Conservation (phyloP, 495 filamentous ascomycete genomes). For the Pseudoneurospora amorphoporcata region DNA sequence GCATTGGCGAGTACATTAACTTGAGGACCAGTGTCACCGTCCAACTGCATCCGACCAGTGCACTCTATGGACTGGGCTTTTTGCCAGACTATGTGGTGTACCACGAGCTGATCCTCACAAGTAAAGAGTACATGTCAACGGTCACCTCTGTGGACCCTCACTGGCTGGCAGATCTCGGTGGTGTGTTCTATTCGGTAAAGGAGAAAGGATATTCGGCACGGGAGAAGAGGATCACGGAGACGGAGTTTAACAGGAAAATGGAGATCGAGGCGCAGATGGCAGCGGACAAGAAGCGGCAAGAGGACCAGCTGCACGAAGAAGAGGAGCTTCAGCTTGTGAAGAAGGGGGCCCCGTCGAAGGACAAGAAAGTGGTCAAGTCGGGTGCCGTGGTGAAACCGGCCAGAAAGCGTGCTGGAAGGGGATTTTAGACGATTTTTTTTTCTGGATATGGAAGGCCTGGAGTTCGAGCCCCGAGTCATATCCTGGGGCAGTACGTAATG, state of each 20-base stretch:
- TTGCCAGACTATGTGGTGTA: slow-evolving; percentile 96
- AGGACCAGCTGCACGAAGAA: slow-evolving; percentile 44
- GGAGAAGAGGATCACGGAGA: slow-evolving; percentile 82
- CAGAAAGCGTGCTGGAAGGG: slow-evolving; percentile 29
- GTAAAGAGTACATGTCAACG: slow-evolving; percentile 97
- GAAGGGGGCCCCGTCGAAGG: slow-evolving; percentile 31
- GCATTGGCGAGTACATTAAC: slow-evolving; percentile 95
- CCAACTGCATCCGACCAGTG: slow-evolving; percentile 86
- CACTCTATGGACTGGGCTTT: slow-evolving; percentile 85
- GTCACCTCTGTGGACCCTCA: slow-evolving; percentile 95
- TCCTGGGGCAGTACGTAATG: not conserved
- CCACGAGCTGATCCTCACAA: slow-evolving; percentile 94
- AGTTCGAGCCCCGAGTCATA: not conserved
- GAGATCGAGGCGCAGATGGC: slow-evolving; percentile 93
- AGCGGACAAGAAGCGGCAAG: slow-evolving; percentile 67
- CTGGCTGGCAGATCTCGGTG: slow-evolving; percentile 95
- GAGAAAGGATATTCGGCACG: slow-evolving; percentile 93
- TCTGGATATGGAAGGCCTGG: not conserved
- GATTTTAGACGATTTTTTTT: slow-evolving; percentile 10
- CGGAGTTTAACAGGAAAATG: slow-evolving; percentile 90
- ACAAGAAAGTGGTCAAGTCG: slow-evolving; percentile 42
- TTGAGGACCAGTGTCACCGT: slow-evolving; percentile 88
- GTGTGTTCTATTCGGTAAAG: slow-evolving; percentile 97
- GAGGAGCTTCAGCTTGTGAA: slow-evolving; percentile 33
- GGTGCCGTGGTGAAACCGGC: slow-evolving; percentile 55